Evolutionary conservation across 306 rosid species (phyloP).

Genomic region (Acacia confusa): DNA sequence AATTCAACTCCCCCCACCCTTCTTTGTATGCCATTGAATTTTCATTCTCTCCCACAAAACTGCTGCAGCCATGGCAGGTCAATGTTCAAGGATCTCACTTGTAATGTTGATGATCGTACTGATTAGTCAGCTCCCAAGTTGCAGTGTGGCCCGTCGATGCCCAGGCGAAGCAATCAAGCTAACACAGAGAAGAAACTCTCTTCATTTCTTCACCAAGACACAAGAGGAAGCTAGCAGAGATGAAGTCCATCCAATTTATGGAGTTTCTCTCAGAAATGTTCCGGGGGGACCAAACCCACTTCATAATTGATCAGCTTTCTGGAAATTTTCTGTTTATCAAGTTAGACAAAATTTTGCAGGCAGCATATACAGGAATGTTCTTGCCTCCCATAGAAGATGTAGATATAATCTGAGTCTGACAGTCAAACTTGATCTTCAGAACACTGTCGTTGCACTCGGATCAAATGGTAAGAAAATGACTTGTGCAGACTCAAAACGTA

Average conservation of each 20-base stretch:
- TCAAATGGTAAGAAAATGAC: constrained; percentile 28
- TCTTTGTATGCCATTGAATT: constrained; percentile 28
- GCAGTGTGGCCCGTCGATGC: constrained; percentile 44
- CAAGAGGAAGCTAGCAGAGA: constrained; percentile 38
- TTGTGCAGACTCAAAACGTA: constrained; percentile 18
- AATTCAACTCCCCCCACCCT: constrained; percentile 34
- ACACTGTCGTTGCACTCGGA: constrained; percentile 23
- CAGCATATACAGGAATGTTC: constrained; percentile 25
- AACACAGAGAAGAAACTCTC: constrained; percentile 27
- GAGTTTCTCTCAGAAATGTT: constrained; percentile 65
- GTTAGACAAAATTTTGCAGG: constrained; percentile 49
- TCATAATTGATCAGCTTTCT: constrained; percentile 64
- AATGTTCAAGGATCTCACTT: constrained; percentile 44
- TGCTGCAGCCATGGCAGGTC: constrained; percentile 49
- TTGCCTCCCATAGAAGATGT: constrained; percentile 28
- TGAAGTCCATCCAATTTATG: constrained; percentile 30
- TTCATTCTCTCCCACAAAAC: constrained; percentile 19
- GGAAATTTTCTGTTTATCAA: constrained; percentile 35
- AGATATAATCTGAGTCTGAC: constrained; percentile 35
- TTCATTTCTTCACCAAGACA: constrained; percentile 42
- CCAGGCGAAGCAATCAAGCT: constrained; percentile 44
- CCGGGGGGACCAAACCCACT: constrained; percentile 92
- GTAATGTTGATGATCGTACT: constrained; percentile 53
- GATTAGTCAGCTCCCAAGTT: constrained; percentile 51
- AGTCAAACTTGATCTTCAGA: constrained; percentile 16